phyloP scores from a whole-genome alignment of 139 green algal genomes.

The Chlamydomonas sp. region DNA sequence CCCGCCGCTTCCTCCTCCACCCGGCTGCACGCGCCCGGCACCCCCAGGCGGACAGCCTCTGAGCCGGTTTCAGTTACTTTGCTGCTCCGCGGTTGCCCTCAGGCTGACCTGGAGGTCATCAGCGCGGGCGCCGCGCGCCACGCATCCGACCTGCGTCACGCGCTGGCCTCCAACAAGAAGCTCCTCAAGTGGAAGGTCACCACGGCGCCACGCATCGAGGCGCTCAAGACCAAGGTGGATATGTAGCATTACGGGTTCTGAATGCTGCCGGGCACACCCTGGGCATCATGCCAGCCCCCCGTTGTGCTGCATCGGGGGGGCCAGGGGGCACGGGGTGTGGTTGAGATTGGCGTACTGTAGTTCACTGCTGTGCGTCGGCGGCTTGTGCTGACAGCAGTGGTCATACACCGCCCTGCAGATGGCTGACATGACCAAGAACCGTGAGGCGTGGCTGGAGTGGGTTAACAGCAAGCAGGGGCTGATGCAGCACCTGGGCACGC shows the following conservation, averaged over 20 bases:
- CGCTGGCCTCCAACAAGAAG: slow-evolving; percentile 50
- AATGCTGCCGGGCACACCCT: too few species aligned
- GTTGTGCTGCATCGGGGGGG: neutral
- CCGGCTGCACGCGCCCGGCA: neutral
- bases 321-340: neutral
- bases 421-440: slow-evolving; percentile 22
- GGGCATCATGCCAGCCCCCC: too few species aligned
- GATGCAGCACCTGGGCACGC: slow-evolving; percentile 14
- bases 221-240: slow-evolving; percentile 34
- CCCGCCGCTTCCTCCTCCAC: neutral
- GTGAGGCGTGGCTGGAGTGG: slow-evolving; percentile 48
- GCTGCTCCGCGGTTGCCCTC: neutral
- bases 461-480: slow-evolving; percentile 39
- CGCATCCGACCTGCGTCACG: slow-evolving; percentile 41
- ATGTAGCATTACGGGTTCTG: neutral
- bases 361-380: too few species aligned
- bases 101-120: slow-evolving; percentile 46
- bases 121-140: slow-evolving; percentile 3
- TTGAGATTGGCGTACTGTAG: neutral
- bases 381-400: too few species aligned
- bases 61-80: neutral
- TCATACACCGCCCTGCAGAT: neutral
- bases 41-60: too few species aligned
- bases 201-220: slow-evolving; percentile 37
- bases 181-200: slow-evolving; percentile 48